phyloP scores from a whole-genome alignment of 2,329 filamentous ascomycete genomes.

The Neobulgaria alba region DNA sequence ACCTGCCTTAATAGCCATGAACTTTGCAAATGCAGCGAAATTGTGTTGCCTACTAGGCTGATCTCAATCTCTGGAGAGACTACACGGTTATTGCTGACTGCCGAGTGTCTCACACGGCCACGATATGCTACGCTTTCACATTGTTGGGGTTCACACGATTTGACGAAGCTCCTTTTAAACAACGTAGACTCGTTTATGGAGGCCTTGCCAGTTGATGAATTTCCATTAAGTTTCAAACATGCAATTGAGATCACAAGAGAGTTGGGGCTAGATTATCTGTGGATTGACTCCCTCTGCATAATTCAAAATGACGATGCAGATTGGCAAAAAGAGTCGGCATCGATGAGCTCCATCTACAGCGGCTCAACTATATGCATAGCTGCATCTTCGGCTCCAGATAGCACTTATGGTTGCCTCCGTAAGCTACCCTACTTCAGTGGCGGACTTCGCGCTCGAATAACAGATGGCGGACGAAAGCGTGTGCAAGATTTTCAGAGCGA shows the following conservation, averaged over 20 bases:
- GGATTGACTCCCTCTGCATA: constrained; percentile 26
- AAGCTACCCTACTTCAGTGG: neutral
- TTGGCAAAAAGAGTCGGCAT: constrained; percentile 15
- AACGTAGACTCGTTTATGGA: constrained; percentile 6
- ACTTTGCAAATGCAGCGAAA: too few relatives aligned
- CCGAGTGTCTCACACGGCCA: too few relatives aligned
- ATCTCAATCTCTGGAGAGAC: too few relatives aligned
- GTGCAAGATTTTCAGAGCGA: neutral
- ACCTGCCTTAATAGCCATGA: too few relatives aligned
- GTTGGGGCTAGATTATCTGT: constrained; percentile 20
- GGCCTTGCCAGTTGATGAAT: constrained; percentile 4
- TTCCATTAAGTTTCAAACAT: constrained; percentile 21
- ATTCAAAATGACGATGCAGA: constrained; percentile 19
- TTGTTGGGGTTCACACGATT: constrained; percentile 7
- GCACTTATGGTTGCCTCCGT: constrained; percentile 6
- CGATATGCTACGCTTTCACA: constrained; percentile 12
- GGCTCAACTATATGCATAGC: constrained; percentile 15
- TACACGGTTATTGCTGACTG: too few relatives aligned
- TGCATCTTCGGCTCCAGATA: constrained; percentile 10
- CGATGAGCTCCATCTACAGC: constrained; percentile 13
- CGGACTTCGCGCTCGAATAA: neutral
- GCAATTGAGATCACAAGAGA: constrained; percentile 15
- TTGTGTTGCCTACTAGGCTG: too few relatives aligned
- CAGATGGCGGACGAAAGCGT: neutral
- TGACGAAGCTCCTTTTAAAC: constrained; percentile 2